Conservation (phyloP, 768 basidiomycete genomes). For the Gyrodon lividus region DNA sequence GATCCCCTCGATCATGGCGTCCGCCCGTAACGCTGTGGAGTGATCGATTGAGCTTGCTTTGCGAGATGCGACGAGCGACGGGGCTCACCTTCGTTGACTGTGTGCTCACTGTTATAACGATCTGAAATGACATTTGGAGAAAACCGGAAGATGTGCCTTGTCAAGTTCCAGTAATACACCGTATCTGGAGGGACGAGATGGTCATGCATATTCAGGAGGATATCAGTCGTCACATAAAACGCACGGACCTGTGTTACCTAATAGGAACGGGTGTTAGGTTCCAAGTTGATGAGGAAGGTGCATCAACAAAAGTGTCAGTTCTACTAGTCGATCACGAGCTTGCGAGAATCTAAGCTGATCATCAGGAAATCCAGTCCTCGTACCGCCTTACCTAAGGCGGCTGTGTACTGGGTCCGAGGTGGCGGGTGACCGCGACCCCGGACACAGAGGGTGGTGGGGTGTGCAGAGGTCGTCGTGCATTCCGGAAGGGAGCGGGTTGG, state of each 20-base stretch:
- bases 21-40: slow-evolving; percentile 44
- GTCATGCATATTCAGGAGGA: neutral
- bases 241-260: slow-evolving; percentile 20
- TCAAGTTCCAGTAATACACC: slow-evolving; percentile 19
- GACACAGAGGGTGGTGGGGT: too few relatives aligned
- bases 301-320: too few relatives aligned
- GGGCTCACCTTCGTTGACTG: slow-evolving; percentile 18
- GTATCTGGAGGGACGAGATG: slow-evolving; percentile 12
- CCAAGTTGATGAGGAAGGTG: neutral
- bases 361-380: too few relatives aligned
- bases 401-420: too few relatives aligned
- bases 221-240: neutral
- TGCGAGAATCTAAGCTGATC: too few relatives aligned
- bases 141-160: slow-evolving; percentile 60
- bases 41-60: neutral
- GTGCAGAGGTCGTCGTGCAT: too few relatives aligned
- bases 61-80: neutral
- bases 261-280: neutral
- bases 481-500: too few relatives aligned
- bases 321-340: too few relatives aligned
- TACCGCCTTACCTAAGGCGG: too few relatives aligned
- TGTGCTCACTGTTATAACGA: slow-evolving; percentile 16
- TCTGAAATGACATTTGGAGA: slow-evolving; percentile 20
- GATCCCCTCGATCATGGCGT: slow-evolving; percentile 58
- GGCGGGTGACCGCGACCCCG: too few relatives aligned